Evolutionary conservation across 2,329 filamentous ascomycete genomes (phyloP), one percentile per base, ranked within the genome.

Genomic region (Huntiella bhutanensis): DNA sequence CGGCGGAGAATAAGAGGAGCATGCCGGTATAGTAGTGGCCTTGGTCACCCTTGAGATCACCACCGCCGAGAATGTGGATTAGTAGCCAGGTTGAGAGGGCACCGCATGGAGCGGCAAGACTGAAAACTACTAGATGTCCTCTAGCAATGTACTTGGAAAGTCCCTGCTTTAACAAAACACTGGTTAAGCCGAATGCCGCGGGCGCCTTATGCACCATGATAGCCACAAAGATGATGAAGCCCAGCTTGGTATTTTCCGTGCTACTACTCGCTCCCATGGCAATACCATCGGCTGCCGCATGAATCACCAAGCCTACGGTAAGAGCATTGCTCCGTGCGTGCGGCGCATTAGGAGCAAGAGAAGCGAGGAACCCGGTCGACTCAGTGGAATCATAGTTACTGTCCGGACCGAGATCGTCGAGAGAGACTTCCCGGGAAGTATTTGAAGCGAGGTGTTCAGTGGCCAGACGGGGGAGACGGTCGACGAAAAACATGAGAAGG

Each of bases 181-280:
- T 87, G 0, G 88, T 96, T 41, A 98, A 65, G 0, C 91, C 91
- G 64, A 98, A 98, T 0, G 91, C 87, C 1, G 91, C 91, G 0
- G 87, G 88, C 1, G 86, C 88, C 64, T 96, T 98, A 62, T 98
- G 91, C 4, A 96, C 75, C 82, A 98, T 92, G 54, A 98, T 91
- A 8, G 91, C 91, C 36, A 94, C 63, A 60, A 98, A 98, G 35
- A 98, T 85, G 54, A 98, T 83, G 50, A 96, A 76, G 33, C 83
- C 85, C 8, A 98, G 65, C 49, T 80, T 80, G 51, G 75, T 75
- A 54, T 84, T 78, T 2, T 75, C 68, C 3, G 77, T 74, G 3
- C 82, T 80, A 3, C 81, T 83, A 0, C 87, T 94, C 17, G 91
- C 91, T 16, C 91, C 91, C 63, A 98, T 78, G 2, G 91, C 91